Base-by-base conservation (phyloP, 2,329 filamentous ascomycete species). In the Lachnellula subtilissima region DNA sequence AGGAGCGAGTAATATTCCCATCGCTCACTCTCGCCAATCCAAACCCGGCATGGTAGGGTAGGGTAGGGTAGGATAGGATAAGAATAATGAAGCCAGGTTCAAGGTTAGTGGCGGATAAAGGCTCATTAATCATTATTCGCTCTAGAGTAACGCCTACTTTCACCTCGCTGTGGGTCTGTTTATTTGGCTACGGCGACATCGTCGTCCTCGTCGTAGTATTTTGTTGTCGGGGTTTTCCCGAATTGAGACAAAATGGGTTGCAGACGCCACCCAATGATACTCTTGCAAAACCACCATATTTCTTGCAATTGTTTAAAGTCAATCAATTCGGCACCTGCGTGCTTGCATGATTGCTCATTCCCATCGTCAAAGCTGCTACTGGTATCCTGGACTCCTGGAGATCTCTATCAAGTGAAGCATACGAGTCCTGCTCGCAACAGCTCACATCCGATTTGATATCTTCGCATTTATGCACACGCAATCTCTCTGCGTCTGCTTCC, bases 401-500 rank as follows among this genome's bases (percentile, higher is more conserved):
- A 25, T 5, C n/a, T 37, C 17, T 19, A 22, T 22, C 39, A 35
- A 14, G 32, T 23, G 19, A 37, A 9, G 46, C 46, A 54, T 54
- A 48, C 48, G 51, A 54, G 43, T 55, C 45, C 48, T 55, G 54
- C 39, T 50, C 43, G 39, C 47, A 46, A 46, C 32, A 56, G 55
- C 43, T 40, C 25, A 42, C 42, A 40, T 52, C 35, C 57, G 56
- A 57, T 56, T 58, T 55, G 56, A 59, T 50, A 54, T 54, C 49
- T 47, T 52, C 50, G 15, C 14, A 8, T 17, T n/a, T 25, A 42
- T 53, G 56, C 55, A 56, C 43, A 22, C 58, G 58, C 58, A 63
- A 63, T 61, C 61, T 58, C 48, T 52, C 49, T 51, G 45, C 48
- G 48, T 52, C 47, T 52, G 49, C 53, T 55, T 48, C 53, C 45